A percentile compares a stretch with the other conserved stretches of the same genome.
phyloP scores from a whole-genome alignment of 1,139 yeast genomes.

The Debaryomycetaceae sp. region DNA sequence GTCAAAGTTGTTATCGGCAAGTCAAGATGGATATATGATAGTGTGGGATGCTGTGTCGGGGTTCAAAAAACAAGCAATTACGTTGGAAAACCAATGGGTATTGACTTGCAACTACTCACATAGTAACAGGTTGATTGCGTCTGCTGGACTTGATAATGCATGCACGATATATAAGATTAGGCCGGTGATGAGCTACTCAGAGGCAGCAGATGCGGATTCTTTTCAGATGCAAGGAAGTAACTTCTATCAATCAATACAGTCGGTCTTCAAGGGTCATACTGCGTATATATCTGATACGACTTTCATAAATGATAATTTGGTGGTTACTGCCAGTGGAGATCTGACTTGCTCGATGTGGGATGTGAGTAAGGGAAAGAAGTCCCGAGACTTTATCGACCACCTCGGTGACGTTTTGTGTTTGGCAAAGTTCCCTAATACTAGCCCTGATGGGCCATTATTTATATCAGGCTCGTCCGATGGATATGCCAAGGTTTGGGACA shows the following conservation, averaged over 20 bases:
- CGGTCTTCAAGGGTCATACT: conserved; percentile 71
- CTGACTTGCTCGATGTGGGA: conserved; percentile 85
- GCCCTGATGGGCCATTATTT: conserved; percentile 32
- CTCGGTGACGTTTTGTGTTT: conserved; percentile 74
- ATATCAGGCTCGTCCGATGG: conserved; percentile 79
- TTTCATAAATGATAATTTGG: conserved; percentile 50
- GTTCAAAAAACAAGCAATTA: conserved; percentile 66
- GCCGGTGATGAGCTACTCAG: conserved; percentile 6
- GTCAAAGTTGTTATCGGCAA: conserved; percentile 59
- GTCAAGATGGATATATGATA: conserved; percentile 84
- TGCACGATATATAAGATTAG: conserved; percentile 65
- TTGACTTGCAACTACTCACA: conserved; percentile 74
- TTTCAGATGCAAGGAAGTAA: conserved; percentile 14
- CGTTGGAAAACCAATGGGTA: conserved; percentile 74
- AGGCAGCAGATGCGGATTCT: conserved; percentile 1
- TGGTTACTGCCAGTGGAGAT: conserved; percentile 80
- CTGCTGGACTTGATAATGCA: conserved; percentile 80
- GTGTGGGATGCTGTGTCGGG: conserved; percentile 83
- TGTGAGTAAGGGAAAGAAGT: conserved; percentile 52
- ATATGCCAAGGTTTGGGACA: conserved; percentile 69
- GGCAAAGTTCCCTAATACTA: conserved; percentile 24
- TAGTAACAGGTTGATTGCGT: conserved; percentile 60
- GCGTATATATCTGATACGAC: conserved; percentile 79
- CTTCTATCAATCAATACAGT: conserved; percentile 44
- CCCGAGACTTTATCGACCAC: conserved; percentile 67